Percentiles rank a stretch among this genome's conserved stretches.
Evolutionary conservation across 768 basidiomycete species (phyloP).

Genomic region (Leucogyrophana mollusca): DNA sequence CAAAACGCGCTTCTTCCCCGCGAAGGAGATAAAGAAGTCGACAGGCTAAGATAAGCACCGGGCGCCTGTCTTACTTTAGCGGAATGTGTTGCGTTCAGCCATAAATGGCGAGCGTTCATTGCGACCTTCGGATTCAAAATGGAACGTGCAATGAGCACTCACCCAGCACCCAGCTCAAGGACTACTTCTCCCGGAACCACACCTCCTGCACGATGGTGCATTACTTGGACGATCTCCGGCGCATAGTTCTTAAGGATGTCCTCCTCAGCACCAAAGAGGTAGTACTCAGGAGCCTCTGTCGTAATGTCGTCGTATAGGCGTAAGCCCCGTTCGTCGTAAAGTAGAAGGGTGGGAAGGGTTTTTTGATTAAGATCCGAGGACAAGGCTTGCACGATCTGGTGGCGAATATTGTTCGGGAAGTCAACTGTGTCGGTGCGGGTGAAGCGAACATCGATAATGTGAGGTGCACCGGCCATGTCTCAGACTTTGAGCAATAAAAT

Average conservation of each 20-base stretch:
- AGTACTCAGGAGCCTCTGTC: slow-evolving; percentile 78
- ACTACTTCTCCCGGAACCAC: slow-evolving; percentile 53
- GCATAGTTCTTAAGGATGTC: slow-evolving; percentile 73
- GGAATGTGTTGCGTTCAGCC: too few species aligned
- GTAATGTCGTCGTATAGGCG: slow-evolving; percentile 86
- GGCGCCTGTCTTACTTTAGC: too few species aligned
- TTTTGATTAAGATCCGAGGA: slow-evolving; percentile 52
- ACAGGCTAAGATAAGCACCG: slow-evolving; percentile 3
- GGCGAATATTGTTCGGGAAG: slow-evolving; percentile 35
- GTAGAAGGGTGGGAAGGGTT: slow-evolving; percentile 74
- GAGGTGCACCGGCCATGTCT: slow-evolving; percentile 13
- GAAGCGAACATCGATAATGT: slow-evolving; percentile 54
- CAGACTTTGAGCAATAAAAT: background rate
- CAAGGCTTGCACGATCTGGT: slow-evolving; percentile 56
- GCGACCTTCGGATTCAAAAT: too few species aligned
- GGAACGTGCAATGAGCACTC: too few species aligned
- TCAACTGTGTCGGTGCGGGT: slow-evolving; percentile 22
- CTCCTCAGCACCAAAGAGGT: slow-evolving; percentile 87
- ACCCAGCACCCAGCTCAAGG: slow-evolving; percentile 95
- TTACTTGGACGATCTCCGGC: slow-evolving; percentile 69
- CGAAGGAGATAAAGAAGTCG: background rate
- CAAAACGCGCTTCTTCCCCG: too few species aligned
- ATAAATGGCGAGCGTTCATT: too few species aligned
- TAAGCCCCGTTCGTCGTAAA: slow-evolving; percentile 87
- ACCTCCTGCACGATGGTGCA: slow-evolving; percentile 46